These are phyloP conservation scores for Nicotiana otophora DNA, from an alignment of 257 asterid genomes.

Conservation along the genomic window DNA sequence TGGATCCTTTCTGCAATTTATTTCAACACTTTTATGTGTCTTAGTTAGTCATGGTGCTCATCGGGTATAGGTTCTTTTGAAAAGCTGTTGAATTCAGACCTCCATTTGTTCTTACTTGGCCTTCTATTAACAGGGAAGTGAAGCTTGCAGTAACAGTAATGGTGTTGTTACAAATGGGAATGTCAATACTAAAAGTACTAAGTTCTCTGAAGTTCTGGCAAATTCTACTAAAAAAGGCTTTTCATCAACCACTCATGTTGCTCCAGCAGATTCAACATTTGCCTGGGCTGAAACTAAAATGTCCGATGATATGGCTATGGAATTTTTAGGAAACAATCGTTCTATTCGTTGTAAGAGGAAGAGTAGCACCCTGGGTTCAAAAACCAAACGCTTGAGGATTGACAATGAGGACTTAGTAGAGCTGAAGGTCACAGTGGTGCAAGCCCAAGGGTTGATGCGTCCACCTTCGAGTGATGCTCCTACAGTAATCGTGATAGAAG, in stretches of 20 bases:
- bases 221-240: constrained; percentile 31
- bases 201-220: constrained; percentile 27
- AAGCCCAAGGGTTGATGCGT: constrained; percentile 85
- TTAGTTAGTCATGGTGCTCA: background rate
- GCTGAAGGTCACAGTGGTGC: constrained; percentile 70
- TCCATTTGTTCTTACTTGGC: background rate
- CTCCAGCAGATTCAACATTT: constrained; percentile 28
- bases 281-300: constrained; percentile 28
- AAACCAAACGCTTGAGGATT: constrained; percentile 55
- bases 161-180: constrained; percentile 40
- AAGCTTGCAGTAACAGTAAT: constrained; percentile 19
- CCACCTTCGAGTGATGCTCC: constrained; percentile 55
- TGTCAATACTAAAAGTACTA: constrained; percentile 28
- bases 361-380: constrained; percentile 45
- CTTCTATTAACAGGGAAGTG: constrained; percentile 54
- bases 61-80: background rate
- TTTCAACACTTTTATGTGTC: background rate
- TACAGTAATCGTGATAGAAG: constrained; percentile 54
- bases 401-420: constrained; percentile 53
- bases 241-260: constrained; percentile 26
- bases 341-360: constrained; percentile 49
- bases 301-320: constrained; percentile 33
- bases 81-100: background rate
- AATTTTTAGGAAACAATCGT: constrained; percentile 38
- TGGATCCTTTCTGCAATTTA: background rate